Conservation (phyloP, 495 filamentous ascomycete species). For the Copromyces sp. region DNA sequence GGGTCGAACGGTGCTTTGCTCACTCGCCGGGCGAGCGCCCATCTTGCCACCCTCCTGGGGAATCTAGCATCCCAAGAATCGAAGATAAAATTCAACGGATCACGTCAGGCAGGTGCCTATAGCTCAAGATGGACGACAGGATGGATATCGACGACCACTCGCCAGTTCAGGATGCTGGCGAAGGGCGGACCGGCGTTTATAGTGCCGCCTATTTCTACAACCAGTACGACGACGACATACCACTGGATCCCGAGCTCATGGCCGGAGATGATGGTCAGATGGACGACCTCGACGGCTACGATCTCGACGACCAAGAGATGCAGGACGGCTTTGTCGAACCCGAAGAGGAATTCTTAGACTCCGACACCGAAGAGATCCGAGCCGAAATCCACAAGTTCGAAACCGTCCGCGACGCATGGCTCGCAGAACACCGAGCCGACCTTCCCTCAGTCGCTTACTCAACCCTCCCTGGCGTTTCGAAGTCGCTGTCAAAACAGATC, state of each 20-base stretch:
- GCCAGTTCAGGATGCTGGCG: neutral
- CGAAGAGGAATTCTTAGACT: constrained; percentile 13
- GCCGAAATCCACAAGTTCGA: constrained; percentile 27
- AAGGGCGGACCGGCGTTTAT: neutral
- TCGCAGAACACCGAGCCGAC: constrained; percentile 20
- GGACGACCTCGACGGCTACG: constrained; percentile 8
- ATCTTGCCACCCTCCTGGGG: neutral
- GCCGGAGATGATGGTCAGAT: constrained; percentile 1
- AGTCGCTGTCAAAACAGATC: constrained; percentile 3
- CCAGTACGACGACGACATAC: neutral
- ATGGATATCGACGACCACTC: constrained; percentile 15
- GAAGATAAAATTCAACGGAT: neutral
- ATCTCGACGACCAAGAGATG: constrained; percentile 11
- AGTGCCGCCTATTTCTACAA: neutral
- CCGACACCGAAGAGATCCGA: constrained; percentile 27
- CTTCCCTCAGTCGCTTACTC: neutral
- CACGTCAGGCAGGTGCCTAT: neutral
- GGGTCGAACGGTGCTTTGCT: neutral
- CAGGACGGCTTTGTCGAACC: constrained; percentile 16
- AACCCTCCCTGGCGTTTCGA: neutral
- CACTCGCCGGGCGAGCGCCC: neutral
- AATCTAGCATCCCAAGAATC: neutral
- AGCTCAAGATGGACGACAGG: constrained; percentile 6
- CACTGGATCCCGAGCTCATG: constrained; percentile 1
- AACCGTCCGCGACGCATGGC: constrained; percentile 22